A percentile compares a stretch with the other conserved stretches of the same genome.
Conservation (phyloP, 225 moss, liverwort and hornwort species). For the Marchantia polymorpha region DNA sequence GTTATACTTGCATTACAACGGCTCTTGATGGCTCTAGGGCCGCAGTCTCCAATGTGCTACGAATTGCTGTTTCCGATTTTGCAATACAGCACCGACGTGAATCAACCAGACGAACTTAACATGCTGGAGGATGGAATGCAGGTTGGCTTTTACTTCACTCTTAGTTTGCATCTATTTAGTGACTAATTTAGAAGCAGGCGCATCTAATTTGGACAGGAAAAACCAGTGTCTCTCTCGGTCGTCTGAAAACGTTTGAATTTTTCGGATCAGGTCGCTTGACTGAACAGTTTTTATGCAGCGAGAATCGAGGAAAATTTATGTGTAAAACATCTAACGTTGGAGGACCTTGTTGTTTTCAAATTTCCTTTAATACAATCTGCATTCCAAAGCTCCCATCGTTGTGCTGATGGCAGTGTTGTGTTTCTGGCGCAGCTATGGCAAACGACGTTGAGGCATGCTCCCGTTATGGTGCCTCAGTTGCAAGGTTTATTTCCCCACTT, state of each 20-base stretch:
- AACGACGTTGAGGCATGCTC: constrained; percentile 79
- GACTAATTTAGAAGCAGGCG: no score
- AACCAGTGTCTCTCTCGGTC: no score
- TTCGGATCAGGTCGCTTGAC: no score
- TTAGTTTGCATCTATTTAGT: no score
- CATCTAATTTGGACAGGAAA: no score
- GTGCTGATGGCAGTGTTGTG: not conserved
- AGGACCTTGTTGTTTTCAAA: not conserved
- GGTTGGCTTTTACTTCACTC: constrained; percentile 20
- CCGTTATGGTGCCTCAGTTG: constrained; percentile 80
- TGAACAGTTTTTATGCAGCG: no score
- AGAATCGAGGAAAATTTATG: no score
- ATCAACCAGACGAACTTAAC: constrained; percentile 95
- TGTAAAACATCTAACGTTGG: no score
- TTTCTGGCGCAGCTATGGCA: constrained; percentile 80
- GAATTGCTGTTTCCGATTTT: constrained; percentile 94
- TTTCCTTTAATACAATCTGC: not conserved
- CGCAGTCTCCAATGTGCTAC: constrained; percentile 89
- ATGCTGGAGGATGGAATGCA: constrained; percentile 99
- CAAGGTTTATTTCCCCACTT: constrained; percentile 84
- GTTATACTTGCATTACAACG: constrained; percentile 92
- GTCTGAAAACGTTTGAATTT: no score
- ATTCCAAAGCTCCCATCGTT: not conserved
- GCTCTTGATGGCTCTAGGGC: constrained; percentile 83
- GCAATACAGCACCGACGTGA: constrained; percentile 91